Percentiles rank a stretch among this genome's conserved stretches.
Evolutionary conservation across 805 yeast species (phyloP).

Genomic region (Schizosaccharomyces pombe): DNA sequence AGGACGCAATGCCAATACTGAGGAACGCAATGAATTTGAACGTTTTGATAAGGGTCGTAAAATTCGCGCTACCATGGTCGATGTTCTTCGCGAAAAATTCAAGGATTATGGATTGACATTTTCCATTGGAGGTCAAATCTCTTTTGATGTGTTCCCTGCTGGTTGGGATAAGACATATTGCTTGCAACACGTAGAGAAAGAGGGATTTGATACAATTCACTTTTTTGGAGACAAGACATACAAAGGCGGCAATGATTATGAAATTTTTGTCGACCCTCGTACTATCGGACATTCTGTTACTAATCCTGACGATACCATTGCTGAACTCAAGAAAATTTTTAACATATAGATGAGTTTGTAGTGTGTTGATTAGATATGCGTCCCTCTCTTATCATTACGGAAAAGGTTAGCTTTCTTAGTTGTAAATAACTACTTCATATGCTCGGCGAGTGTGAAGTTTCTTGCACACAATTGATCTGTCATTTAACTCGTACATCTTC

Average conservation of each 20-base stretch:
- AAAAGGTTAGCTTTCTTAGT: too few relatives aligned
- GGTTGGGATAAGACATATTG: constrained; percentile 99
- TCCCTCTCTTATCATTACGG: too few relatives aligned
- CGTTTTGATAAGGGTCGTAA: constrained; percentile 55
- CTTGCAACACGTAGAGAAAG: constrained; percentile 70
- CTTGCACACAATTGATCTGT: too few relatives aligned
- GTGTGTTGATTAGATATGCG: too few relatives aligned
- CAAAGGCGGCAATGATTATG: constrained; percentile 93
- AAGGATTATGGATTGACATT: constrained; percentile 68
- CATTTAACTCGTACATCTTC: too few relatives aligned
- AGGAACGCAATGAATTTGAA: constrained; percentile 85
- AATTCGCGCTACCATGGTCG: constrained; percentile 65
- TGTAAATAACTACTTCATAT: too few relatives aligned
- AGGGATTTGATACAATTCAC: constrained; percentile 71
- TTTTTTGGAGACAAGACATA: constrained; percentile 97
- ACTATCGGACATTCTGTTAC: constrained; percentile 88
- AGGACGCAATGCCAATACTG: constrained; percentile 91
- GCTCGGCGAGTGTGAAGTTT: too few relatives aligned
- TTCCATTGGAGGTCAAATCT: constrained; percentile 98
- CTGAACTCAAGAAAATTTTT: constrained; percentile 64
- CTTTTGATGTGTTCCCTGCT: constrained; percentile 97
- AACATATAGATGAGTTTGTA: constrained; percentile 8
- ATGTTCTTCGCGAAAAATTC: constrained; percentile 62
- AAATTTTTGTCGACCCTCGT: constrained; percentile 77
- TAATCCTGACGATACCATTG: constrained; percentile 71